A percentile compares a stretch with the other conserved stretches of the same genome.
Conservation (phyloP, 2,329 filamentous ascomycete genomes). For the Clonostachys rosea region DNA sequence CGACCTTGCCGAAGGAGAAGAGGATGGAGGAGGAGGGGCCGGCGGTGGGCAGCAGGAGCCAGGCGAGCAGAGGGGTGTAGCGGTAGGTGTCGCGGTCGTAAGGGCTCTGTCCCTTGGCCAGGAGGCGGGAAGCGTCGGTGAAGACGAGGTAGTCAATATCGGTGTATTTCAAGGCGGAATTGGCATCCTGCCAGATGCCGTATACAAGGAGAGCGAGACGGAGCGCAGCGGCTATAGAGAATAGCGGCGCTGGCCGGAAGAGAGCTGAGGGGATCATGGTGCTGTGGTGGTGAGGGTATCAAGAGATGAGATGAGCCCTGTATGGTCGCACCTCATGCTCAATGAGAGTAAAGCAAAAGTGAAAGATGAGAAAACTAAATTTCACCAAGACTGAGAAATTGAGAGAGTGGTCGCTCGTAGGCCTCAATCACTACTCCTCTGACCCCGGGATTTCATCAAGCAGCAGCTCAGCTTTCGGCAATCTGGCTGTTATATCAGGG, state of each 20-base stretch:
- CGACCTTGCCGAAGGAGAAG: constrained; percentile 81
- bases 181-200: constrained; percentile 86
- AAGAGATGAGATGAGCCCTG: constrained; percentile 1
- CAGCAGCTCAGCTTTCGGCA: too few species aligned
- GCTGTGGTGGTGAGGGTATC: neutral
- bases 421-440: too few species aligned
- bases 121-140: constrained; percentile 84
- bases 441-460: too few species aligned
- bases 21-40: constrained; percentile 33
- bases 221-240: constrained; percentile 55
- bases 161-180: constrained; percentile 93
- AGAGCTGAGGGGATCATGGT: constrained; percentile 10
- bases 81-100: constrained; percentile 93
- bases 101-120: constrained; percentile 64
- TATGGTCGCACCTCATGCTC: neutral
- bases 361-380: neutral
- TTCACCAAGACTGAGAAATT: neutral
- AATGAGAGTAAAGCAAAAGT: neutral
- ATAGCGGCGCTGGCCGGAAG: constrained; percentile 39
- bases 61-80: constrained; percentile 91
- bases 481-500: too few species aligned
- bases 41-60: constrained; percentile 80
- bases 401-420: too few species aligned
- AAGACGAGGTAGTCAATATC: constrained; percentile 99
- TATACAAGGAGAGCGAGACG: constrained; percentile 76